Conservation (phyloP, 208 protist species). For the Porcisia deanei region DNA sequence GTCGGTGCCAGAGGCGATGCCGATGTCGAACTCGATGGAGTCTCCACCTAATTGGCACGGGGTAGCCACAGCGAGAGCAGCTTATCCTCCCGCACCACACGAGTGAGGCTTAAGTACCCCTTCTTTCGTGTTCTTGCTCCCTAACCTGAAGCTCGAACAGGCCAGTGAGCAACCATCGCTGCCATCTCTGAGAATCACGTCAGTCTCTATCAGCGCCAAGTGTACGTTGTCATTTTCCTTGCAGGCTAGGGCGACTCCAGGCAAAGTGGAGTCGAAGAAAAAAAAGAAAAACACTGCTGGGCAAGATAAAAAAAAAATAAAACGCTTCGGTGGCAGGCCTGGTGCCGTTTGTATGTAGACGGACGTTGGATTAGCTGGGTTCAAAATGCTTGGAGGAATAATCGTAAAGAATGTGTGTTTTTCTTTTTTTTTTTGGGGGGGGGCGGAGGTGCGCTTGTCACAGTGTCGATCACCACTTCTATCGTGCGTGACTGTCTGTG, state of each 20-base stretch:
- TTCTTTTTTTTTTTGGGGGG: conserved; percentile 9
- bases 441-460: conserved; percentile 27
- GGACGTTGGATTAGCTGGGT: conserved; percentile 43
- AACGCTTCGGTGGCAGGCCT: conserved; percentile 34
- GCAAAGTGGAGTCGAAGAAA: too few relatives aligned
- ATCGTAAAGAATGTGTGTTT: conserved; percentile 31
- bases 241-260: too few relatives aligned
- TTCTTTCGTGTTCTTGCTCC: too few relatives aligned
- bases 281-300: too few relatives aligned
- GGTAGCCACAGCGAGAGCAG: conserved; percentile 19
- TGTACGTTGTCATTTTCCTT: too few relatives aligned
- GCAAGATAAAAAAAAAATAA: conserved; percentile 22
- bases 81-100: too few relatives aligned
- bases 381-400: conserved; percentile 50
- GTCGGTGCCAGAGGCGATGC: conserved; percentile 36
- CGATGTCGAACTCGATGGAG: conserved; percentile 57
- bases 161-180: too few relatives aligned
- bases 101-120: too few relatives aligned
- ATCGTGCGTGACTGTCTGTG: conserved; percentile 36
- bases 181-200: too few relatives aligned
- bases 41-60: conserved; percentile 44
- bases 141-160: too few relatives aligned
- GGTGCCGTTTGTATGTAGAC: conserved; percentile 45
- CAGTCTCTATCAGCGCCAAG: too few relatives aligned
- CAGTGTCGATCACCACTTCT: conserved; percentile 36